phyloP scores from a whole-genome alignment of 352 stramenopile genomes.

The Globisporangium canariense region DNA sequence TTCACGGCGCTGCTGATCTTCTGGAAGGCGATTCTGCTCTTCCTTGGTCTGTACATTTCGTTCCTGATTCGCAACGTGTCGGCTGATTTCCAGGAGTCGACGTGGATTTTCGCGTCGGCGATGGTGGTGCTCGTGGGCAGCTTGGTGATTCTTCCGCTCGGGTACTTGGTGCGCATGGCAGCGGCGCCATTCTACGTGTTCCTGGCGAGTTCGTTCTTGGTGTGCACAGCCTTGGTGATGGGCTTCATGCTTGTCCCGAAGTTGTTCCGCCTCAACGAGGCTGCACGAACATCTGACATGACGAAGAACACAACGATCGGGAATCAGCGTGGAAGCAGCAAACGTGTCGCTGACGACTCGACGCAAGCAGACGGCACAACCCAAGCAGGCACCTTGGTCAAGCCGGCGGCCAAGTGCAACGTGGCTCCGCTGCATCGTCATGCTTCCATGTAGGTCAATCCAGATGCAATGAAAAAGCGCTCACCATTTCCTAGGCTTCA shows the following conservation, averaged over 20 bases:
- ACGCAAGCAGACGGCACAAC: background rate
- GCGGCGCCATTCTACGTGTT: constrained; percentile 19
- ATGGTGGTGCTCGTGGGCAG: constrained; percentile 21
- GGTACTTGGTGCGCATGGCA: constrained; percentile 23
- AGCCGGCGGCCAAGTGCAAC: background rate
- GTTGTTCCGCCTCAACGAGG: constrained; percentile 7
- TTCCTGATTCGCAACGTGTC: constrained; percentile 32
- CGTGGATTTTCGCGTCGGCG: constrained; percentile 32
- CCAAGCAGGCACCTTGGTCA: background rate
- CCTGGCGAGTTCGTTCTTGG: constrained; percentile 9
- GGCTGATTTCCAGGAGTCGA: constrained; percentile 38
- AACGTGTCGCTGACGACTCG: background rate
- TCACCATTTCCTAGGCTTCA: background rate
- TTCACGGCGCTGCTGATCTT: constrained; percentile 38
- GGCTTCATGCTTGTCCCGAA: constrained; percentile 19
- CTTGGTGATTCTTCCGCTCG: constrained; percentile 23
- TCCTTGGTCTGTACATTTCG: constrained; percentile 17
- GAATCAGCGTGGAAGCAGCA: background rate
- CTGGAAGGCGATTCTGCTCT: constrained; percentile 32
- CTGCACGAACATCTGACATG: background rate
- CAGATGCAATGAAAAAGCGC: background rate
- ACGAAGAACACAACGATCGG: background rate
- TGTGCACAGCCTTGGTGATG: constrained; percentile 18
- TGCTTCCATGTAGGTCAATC: background rate
- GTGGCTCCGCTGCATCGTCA: constrained; percentile 4